Evolutionary conservation across 2,329 filamentous ascomycete species (phyloP).

Genomic region (Trichophyton mentagrophytes): DNA sequence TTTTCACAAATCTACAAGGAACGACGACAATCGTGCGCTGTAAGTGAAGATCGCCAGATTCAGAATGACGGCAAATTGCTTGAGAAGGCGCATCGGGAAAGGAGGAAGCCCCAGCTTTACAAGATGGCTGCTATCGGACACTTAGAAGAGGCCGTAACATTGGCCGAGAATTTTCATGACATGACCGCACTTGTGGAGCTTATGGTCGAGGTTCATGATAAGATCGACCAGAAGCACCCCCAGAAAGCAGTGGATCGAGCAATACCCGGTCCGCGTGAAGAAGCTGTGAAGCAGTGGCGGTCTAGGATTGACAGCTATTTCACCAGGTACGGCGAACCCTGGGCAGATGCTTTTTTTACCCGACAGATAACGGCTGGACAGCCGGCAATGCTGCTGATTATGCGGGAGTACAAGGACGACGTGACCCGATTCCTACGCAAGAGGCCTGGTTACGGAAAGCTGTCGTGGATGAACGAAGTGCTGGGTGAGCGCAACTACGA

Average conservation of each 20-base stretch:
- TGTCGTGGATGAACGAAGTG: constrained; percentile 94
- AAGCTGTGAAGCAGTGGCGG: constrained; percentile 18
- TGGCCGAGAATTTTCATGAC: constrained; percentile 52
- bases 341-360: constrained; percentile 62
- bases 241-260: constrained; percentile 11
- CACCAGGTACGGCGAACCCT: constrained; percentile 37
- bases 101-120: constrained; percentile 37
- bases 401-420: constrained; percentile 57
- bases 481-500: constrained; percentile 61
- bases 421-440: constrained; percentile 68
- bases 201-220: constrained; percentile 31
- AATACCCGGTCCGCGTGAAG: constrained; percentile 21
- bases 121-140: constrained; percentile 40
- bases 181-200: constrained; percentile 49
- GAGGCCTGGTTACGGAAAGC: constrained; percentile 56
- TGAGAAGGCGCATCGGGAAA: constrained; percentile 29
- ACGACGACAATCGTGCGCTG: constrained; percentile 45
- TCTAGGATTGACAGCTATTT: constrained; percentile 36
- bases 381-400: constrained; percentile 53
- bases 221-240: constrained; percentile 20
- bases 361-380: constrained; percentile 57
- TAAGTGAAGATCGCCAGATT: constrained; percentile 39
- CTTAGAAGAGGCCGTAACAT: constrained; percentile 43
- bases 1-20: constrained; percentile 48
- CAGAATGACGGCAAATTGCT: constrained; percentile 39